Evolutionary conservation across 2,329 filamentous ascomycete species (phyloP), one percentile per base, ranked within the genome.

Genomic region (Penicillium sp.): DNA sequence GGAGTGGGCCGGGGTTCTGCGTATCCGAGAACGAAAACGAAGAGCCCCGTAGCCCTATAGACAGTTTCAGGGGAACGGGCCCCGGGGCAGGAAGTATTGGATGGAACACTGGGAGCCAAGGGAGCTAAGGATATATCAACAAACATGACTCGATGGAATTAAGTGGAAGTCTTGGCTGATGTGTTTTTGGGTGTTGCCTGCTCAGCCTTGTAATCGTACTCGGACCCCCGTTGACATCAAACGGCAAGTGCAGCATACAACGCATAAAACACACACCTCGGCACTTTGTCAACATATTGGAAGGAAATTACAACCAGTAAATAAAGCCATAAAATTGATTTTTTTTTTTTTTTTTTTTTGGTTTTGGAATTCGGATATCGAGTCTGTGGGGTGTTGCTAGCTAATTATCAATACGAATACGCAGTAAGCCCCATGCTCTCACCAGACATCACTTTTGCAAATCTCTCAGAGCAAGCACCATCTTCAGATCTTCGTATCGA

Each of bases 401-500:
- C 23, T 39, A 19, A 23, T 15, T 25, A 19, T 29, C 15, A 35
- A 15, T 21, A 47, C 7, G 44, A 21, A 23, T 33, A 44, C 25
- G 23, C 1, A 27, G 17, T 27, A 33, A 15, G n/a, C 35, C 48
- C 23, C 48, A 6, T 36, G 27, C 33, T 50, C 36, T 51, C 35
- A 50, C 35, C 23, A 15, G 27, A 3, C 39, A 45, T 38, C 39
- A 36, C 10, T 12, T 21, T 17, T 29, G 27, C 21, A 19, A 19
- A 33, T 49, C 25, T n/a, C 44, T 39, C 25, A 55, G 13, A 39
- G 44, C 36, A 27, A 69, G 47, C 17, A 69, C 62, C 6, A 51
- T 60, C 49, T 66, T 45, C 10, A 70, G 45, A 48, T 69, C 64
- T 38, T 63, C 56, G 44, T 59, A 70, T 12, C 27, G 38, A n/a